Base-by-base conservation (phyloP, 2,329 filamentous ascomycete genomes). In the Epichloe gansuensis region DNA sequence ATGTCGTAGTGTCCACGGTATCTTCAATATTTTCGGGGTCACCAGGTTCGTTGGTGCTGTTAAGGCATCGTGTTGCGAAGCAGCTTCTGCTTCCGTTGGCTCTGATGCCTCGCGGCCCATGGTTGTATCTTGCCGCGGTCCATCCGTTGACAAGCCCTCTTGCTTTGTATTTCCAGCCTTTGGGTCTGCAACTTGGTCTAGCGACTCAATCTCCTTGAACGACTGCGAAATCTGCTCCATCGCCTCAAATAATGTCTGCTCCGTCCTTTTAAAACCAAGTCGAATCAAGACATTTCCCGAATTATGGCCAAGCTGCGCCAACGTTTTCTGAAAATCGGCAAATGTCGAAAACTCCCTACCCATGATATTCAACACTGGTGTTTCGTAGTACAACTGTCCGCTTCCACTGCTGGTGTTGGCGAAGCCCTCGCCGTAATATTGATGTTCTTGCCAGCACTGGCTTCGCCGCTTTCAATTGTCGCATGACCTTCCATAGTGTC, bases 371-470 rank as follows among this genome's bases (percentile, higher is more conserved):
- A 97, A 70, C 15, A 90, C 83, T 0, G 93, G 93, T 58, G 83
- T 85, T 69, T 97, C 88, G 63, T 96, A 96, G 67, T 85, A 87
- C 50, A 98, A 71, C 65, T 91, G 82, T 5, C 91, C 91, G 35
- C 85, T 80, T 13, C 78, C 78, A 9, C 66, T 74, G 39, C 68
- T 72, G 15, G 77, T 78, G 55, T 80, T 76, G 0, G 89, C 84
- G n/a, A 86, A 76, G 2, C 84, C 89, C 91, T 77, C 13, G 84
- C 89, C 0, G 93, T 97, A 60, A 98, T 80, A 65, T 96, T 96
- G 58, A 88, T 72, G 52, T 74, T 80, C 51, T 70, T 74, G 8
- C 76, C 77, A 53, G 75, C 74, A 48, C 75, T 81, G n/a, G 80
- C 79, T 25, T 80, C 77, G 37, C 80, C 83, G 57, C 85, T 85